Evolutionary conservation across 306 rosid genomes (phyloP), one percentile per base, ranked within the genome.

Genomic region (Dicorynia guianensis): DNA sequence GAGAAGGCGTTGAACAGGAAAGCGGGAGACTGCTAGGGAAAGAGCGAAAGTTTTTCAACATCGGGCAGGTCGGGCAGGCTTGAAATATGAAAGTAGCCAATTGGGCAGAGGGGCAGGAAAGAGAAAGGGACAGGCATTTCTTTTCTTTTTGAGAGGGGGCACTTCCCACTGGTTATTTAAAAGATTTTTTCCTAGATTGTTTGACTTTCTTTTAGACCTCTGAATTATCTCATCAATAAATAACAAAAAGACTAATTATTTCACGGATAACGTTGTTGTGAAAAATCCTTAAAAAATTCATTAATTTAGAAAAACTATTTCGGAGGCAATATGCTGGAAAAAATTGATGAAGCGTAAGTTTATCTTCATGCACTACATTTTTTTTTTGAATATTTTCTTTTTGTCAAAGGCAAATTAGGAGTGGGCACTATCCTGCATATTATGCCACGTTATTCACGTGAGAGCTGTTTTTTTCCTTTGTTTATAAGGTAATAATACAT

Each of bases 21-120:
- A 71, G 82, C 78, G 81, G 71, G 87, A 76, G 85, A 57, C 78
- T 73, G 85, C 78, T 77, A 73, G 81, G 56, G 80, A 74, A 40
- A 58, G 77, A 66, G 79, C 57, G 76, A 71, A 77, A 69, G 83
- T 56, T 74, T 78, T 78, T 66, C 82, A 62, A 75, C 76, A 38
- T 17, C 52, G 52, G 52, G 52, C 52, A 12, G 52, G 14, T 46
- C 3, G 52, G 52, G 52, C 52, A 46, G 14, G 14, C 1, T 46
- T 12, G 11, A 46, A 46, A 12, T 46, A 46, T 46, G 52, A 46
- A 46, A 46, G 52, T 46, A 10, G 52, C 52, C 12, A 8, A 46
- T 10, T 46, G 52, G 52, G 52, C 12, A 46, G 52, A 2, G 52
- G 52, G 52, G 52, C 52, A 46, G 12, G 52, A 46, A n/a, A 46